Evolutionary conservation across 2,329 filamentous ascomycete species (phyloP).

Genomic region (Alternaria angustiovoidea): DNA sequence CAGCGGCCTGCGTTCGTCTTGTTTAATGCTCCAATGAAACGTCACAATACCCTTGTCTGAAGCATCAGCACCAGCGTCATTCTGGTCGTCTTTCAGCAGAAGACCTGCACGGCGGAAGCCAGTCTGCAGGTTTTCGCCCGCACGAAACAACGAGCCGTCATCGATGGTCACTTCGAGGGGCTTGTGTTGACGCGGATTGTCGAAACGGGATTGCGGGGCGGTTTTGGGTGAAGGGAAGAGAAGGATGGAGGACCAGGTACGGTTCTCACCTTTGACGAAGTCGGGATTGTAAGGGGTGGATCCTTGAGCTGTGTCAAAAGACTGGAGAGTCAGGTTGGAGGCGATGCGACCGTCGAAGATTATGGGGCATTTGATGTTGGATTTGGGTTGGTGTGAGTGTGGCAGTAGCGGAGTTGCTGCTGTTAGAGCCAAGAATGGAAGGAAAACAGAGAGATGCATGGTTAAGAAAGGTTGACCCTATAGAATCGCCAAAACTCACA

Average conservation of each 20-base stretch:
- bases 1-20: conserved; percentile 23
- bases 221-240: conserved; percentile 27
- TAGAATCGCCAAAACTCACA: not conserved
- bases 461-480: not conserved
- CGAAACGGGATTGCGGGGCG: conserved; percentile 28
- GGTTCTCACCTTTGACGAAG: conserved; percentile 40
- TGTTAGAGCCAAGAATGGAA: not conserved
- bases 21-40: conserved; percentile 36
- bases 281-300: conserved; percentile 14
- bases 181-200: conserved; percentile 17
- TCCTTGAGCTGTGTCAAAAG: conserved; percentile 30
- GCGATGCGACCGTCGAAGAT: conserved; percentile 42
- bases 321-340: conserved; percentile 25
- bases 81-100: conserved; percentile 29
- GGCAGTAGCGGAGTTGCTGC: not conserved
- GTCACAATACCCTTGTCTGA: conserved; percentile 34
- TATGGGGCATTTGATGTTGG: conserved; percentile 33
- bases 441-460: not conserved
- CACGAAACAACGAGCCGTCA: conserved; percentile 32
- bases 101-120: conserved; percentile 40
- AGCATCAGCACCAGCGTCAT: conserved; percentile 27
- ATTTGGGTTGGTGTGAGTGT: not conserved
- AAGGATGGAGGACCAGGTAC: conserved; percentile 35
- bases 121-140: conserved; percentile 24
- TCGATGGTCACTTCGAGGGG: conserved; percentile 38